Base-by-base conservation (phyloP, 106 monocot genomes). In the Iris macrosiphon region DNA sequence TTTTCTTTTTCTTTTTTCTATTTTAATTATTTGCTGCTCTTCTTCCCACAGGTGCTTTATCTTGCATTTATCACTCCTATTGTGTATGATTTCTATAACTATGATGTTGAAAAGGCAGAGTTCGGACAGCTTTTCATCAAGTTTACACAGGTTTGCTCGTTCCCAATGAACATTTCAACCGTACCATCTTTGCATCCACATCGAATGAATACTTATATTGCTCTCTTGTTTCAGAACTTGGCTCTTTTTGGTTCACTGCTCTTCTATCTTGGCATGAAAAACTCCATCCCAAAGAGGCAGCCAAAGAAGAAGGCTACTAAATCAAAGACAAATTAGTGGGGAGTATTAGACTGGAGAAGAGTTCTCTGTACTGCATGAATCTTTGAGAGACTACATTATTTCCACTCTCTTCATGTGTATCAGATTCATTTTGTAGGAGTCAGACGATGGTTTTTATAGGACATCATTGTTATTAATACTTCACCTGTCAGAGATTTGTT, bases 31-130 rank as follows among this genome's bases (percentile, higher is more conserved):
- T 37, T 37, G 5, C 37, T 7, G 5, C 37, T 38, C 7, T 21
- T 6, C 16, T 39, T 18, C 46, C 0, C 59, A 54, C 72, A 85
- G 91, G 31, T 79, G 17, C 35, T 75, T 2, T 73, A 87, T 50
- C 46, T 92, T 31, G 72, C 73, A 57, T 65, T 92, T 38, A 60
- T 76, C 14, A 83, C 79, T 22, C 92, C 86, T 1, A 43, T 92
- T 23, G 48, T 79, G 6, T 73, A 87, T 10, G 92, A 92, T 61
- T 92, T 86, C 82, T 92, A 92, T 73, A 92, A 92, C 70, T 82
- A 77, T 14, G 75, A 84, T 31, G 40, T 79, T 3, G 82, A 73
- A 39, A 85, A 48, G 44, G 37, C 82, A 18, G 82, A 87, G 42
- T 92, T 86, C 69, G 71, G 65, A 10, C 73, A 74, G 5, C 75